A percentile compares a stretch with the other conserved stretches of the same genome.
Evolutionary conservation across 2,329 filamentous ascomycete genomes (phyloP).

Genomic region (Penicillium concentricum): DNA sequence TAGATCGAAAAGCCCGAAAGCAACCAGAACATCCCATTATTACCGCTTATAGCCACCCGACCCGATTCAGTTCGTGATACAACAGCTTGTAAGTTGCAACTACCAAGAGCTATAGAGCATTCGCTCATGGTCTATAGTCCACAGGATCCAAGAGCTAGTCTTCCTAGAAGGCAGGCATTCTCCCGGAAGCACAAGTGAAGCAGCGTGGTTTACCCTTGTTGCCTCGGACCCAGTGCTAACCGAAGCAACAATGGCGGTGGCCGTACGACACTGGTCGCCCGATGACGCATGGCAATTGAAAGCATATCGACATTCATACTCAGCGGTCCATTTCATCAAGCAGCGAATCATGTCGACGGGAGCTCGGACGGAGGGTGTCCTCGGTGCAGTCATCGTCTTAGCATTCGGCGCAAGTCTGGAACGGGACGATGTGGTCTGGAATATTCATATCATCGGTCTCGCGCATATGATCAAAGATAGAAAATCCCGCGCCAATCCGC

Average conservation of each 20-base stretch:
- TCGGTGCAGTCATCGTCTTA: constrained; percentile 25
- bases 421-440: constrained; percentile 18
- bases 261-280: constrained; percentile 23
- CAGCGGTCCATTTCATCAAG: constrained; percentile 22
- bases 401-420: constrained; percentile 23
- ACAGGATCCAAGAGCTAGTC: neutral
- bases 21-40: neutral
- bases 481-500: neutral
- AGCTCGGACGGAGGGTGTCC: constrained; percentile 21
- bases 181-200: constrained; percentile 11
- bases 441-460: constrained; percentile 22
- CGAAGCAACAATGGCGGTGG: constrained; percentile 25
- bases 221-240: constrained; percentile 24
- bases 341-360: constrained; percentile 14
- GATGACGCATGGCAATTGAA: constrained; percentile 17
- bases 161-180: neutral
- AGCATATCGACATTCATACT: constrained; percentile 16
- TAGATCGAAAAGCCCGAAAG: neutral
- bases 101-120: neutral
- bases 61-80: neutral
- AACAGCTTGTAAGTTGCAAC: neutral
- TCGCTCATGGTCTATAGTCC: neutral
- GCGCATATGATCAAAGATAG: constrained; percentile 4
- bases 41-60: neutral
- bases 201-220: constrained; percentile 24